phyloP scores from a whole-genome alignment of 345 rosid genomes.

The Brassica cretica region DNA sequence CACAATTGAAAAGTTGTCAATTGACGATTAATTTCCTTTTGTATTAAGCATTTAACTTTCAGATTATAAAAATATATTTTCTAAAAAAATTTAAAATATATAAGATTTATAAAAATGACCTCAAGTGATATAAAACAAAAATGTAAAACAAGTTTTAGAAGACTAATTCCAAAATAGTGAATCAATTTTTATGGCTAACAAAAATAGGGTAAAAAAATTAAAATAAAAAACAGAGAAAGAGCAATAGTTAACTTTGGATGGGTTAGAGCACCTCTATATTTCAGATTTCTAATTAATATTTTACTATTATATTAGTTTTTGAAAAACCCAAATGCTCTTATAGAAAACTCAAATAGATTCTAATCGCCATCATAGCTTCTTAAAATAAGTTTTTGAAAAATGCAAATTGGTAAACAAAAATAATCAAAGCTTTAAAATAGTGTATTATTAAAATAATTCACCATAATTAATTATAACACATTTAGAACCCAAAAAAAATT shows the following conservation, averaged over 20 bases:
- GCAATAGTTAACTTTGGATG: neutral
- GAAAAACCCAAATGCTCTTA: neutral
- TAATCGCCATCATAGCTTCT: neutral
- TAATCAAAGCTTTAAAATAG: neutral
- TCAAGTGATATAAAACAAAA: neutral
- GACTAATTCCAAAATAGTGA: neutral
- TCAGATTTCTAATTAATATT: neutral
- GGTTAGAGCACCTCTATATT: neutral
- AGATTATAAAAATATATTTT: neutral
- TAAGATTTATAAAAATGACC: neutral
- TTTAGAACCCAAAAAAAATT: neutral
- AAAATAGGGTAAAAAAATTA: neutral
- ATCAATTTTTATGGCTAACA: neutral
- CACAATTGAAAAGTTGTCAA: neutral
- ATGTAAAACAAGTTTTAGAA: neutral
- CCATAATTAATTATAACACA: neutral
- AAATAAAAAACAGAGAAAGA: neutral
- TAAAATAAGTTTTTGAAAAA: neutral
- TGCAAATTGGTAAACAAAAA: neutral
- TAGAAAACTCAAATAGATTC: neutral
- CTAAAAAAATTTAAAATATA: neutral
- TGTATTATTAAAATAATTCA: neutral
- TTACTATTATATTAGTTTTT: neutral
- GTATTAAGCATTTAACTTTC: neutral
- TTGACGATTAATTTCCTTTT: neutral